These are phyloP conservation scores for Sistotremastrum suecicum DNA, from an alignment of 768 basidiomycete species.

Conservation along the genomic window DNA sequence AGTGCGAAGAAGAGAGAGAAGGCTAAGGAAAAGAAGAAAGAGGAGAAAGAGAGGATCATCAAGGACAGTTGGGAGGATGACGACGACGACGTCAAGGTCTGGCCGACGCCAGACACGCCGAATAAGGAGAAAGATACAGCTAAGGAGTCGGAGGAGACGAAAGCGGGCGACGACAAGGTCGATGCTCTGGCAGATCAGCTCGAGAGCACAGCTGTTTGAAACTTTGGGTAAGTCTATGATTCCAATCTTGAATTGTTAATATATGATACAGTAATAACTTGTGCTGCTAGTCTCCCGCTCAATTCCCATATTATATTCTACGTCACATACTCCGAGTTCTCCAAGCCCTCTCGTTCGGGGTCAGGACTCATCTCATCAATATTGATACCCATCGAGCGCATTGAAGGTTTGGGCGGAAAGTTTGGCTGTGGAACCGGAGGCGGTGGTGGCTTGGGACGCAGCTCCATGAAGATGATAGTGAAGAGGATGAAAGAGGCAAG, in stretches of 20 bases:
- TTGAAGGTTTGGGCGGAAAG: neutral
- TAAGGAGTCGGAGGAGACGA: slow-evolving; percentile 14
- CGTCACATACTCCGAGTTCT: slow-evolving; percentile 18
- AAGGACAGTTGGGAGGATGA: slow-evolving; percentile 73
- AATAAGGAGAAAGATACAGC: slow-evolving; percentile 10
- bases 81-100: slow-evolving; percentile 28
- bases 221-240: no score
- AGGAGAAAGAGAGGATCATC: slow-evolving; percentile 41
- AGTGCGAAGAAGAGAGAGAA: slow-evolving; percentile 66
- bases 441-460: slow-evolving; percentile 23
- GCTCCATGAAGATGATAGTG: slow-evolving; percentile 58
- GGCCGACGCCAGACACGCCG: slow-evolving; percentile 11
- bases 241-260: neutral
- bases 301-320: no score
- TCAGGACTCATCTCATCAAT: no score
- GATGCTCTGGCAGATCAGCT: slow-evolving; percentile 34
- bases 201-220: slow-evolving; percentile 16
- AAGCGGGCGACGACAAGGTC: slow-evolving; percentile 12
- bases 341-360: neutral
- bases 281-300: neutral
- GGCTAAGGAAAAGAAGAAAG: slow-evolving; percentile 67
- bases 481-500: slow-evolving; percentile 52
- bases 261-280: neutral
- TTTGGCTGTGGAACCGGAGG: slow-evolving; percentile 7
- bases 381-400: no score